Evolutionary conservation across 2,329 filamentous ascomycete genomes (phyloP).

Genomic region (Pestalotiopsis sp.): DNA sequence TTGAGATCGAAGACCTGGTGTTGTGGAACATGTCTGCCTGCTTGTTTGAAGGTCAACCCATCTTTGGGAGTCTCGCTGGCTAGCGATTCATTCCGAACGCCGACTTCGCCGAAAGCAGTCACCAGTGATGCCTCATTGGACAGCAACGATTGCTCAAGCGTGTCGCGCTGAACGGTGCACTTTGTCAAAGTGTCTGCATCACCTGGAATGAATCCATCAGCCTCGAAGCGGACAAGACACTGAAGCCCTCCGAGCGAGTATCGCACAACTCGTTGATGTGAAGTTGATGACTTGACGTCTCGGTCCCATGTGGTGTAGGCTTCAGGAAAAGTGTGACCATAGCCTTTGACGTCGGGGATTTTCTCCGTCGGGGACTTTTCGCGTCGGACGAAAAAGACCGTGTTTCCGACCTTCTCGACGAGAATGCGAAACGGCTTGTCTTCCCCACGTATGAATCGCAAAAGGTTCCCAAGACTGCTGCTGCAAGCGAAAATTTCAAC

Average conservation of each 20-base stretch:
- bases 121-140: background rate
- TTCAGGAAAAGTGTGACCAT: constrained; percentile 68
- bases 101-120: background rate
- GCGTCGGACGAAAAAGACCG: constrained; percentile 64
- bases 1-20: constrained; percentile 45
- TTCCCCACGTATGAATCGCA: constrained; percentile 53
- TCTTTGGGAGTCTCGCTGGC: too few relatives aligned
- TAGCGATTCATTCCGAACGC: background rate
- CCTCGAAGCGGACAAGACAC: constrained; percentile 58
- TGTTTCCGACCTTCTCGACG: constrained; percentile 56
- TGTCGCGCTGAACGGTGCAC: background rate
- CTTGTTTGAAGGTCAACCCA: constrained; percentile 17
- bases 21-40: constrained; percentile 33
- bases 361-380: constrained; percentile 62
- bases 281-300: constrained; percentile 54
- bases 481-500: constrained; percentile 63
- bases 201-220: constrained; percentile 54
- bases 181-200: background rate
- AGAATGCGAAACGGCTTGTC: constrained; percentile 59
- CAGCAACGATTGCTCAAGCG: background rate
- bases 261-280: constrained; percentile 63
- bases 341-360: constrained; percentile 59
- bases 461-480: constrained; percentile 63
- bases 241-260: constrained; percentile 59
- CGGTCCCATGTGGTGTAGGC: constrained; percentile 65